Conservation (phyloP, 345 rosid species). For the Iberis pinnata region DNA sequence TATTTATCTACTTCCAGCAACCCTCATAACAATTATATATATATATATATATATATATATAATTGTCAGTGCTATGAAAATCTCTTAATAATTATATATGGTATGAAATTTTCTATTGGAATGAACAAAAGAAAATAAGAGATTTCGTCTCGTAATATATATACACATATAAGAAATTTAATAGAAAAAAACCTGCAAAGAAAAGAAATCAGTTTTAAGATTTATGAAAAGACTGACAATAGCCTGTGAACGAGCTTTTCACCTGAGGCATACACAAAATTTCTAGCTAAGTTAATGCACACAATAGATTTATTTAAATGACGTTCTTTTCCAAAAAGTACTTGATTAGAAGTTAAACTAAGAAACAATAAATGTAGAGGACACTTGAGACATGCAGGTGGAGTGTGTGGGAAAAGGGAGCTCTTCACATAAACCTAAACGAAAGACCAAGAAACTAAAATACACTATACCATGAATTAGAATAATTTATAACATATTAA, state of each 20-base stretch:
- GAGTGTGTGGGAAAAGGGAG: constrained; percentile 65
- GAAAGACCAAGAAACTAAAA: constrained; percentile 5
- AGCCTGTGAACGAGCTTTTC: constrained; percentile 81
- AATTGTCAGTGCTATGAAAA: background rate
- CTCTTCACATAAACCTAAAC: constrained; percentile 52
- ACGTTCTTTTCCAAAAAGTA: background rate
- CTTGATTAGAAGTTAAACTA: constrained; percentile 1
- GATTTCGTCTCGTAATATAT: background rate
- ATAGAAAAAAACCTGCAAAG: constrained; percentile 57
- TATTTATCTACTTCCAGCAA: constrained; percentile 86
- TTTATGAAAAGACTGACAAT: constrained; percentile 52
- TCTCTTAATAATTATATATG: background rate
- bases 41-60: constrained; percentile 8
- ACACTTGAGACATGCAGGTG: constrained; percentile 70
- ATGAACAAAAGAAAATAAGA: background rate
- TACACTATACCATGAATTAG: too few relatives aligned
- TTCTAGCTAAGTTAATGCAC: too few relatives aligned
- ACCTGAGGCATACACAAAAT: constrained; percentile 39
- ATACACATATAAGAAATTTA: background rate
- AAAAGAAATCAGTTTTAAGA: constrained; percentile 64
- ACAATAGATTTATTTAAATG: too few relatives aligned
- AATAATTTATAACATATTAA: too few relatives aligned
- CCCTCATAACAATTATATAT: constrained; percentile 20
- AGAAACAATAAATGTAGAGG: constrained; percentile 4
- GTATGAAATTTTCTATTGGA: background rate